Percentiles rank a stretch among this genome's conserved stretches.
phyloP scores from a whole-genome alignment of 768 basidiomycete genomes.

The Lactarius hengduanensis region DNA sequence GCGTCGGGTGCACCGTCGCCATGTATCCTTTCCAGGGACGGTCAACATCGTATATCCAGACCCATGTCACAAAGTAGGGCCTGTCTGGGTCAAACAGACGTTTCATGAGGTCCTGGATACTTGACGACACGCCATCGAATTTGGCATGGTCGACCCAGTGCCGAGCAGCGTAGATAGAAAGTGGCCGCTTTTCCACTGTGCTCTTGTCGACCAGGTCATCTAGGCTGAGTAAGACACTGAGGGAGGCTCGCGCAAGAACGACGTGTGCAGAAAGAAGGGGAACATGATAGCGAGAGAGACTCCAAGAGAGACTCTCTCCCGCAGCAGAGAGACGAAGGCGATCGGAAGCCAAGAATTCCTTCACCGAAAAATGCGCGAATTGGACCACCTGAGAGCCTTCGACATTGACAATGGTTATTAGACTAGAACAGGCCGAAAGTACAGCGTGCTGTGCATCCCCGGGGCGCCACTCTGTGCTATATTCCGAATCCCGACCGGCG shows the following conservation, averaged over 20 bases:
- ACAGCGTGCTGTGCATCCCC: background rate
- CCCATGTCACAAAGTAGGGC: background rate
- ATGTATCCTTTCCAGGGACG: background rate
- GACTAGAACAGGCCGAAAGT: background rate
- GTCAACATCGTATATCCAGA: background rate
- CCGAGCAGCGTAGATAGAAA: background rate
- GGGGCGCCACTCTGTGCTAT: background rate
- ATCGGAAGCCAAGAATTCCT: background rate
- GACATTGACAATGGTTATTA: background rate
- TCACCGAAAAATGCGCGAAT: background rate
- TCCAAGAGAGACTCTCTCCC: background rate
- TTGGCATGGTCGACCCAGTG: background rate
- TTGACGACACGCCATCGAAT: background rate
- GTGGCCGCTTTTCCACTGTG: background rate
- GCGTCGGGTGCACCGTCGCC: background rate
- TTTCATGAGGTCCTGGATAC: background rate
- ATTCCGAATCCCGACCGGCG: background rate
- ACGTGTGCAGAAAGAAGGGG: background rate
- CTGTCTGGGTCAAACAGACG: background rate
- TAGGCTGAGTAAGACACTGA: background rate
- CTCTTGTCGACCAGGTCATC: background rate
- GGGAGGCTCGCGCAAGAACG: background rate
- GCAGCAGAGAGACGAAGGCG: background rate
- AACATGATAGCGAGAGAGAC: background rate
- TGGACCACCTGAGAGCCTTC: background rate